Evolutionary conservation across 306 rosid genomes (phyloP), one percentile per base, ranked within the genome.

Genomic region (Ochetophila trinervis): DNA sequence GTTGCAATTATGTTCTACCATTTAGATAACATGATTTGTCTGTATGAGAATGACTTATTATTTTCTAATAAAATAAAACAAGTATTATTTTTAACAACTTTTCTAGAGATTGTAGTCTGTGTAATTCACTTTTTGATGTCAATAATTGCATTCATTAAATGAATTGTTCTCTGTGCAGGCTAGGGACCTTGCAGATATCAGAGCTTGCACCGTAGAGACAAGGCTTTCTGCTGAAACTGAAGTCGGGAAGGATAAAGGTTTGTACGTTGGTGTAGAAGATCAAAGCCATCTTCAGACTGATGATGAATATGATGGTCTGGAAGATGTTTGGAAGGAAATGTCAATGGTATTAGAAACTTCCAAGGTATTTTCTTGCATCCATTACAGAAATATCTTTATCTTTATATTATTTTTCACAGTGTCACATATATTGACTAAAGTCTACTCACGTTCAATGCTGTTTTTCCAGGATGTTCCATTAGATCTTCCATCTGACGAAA

Each of bases 281-380:
- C 88, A 80, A 40, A 82, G 62, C n/a, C 57, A 73, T 67, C 59
- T 67, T 16, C 42, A 62, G 60, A 70, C n/a, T 51, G 76, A 72
- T 27, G 22, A 55, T 15, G 78, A 63, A 76, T 94, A 86, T 53
- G 97, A 87, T 32, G 97, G 86, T 35, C 77, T 90, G 12, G 85
- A 59, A 2, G 95, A 93, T 71, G 83, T 88, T 40, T 93, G 99
- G 99, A 88, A 75, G 68, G 97, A 93, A 63, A 81, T 90, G 96
- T 78, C 90, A 16, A 81, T 90, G 91, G 86, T 85, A 0, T 74
- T 90, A 60, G 97, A 93, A 76, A 68, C 78, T 71, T 79, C 94
- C 62, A 90, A 90, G 79, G 99, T 93, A 84, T 57, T 20, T 27
- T 55, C 52, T 17, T 36, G 21, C 60, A 60, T 23, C 35, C 19